Base-by-base conservation (phyloP, 169 alveolate species). In the Plasmodium blacklocki region DNA sequence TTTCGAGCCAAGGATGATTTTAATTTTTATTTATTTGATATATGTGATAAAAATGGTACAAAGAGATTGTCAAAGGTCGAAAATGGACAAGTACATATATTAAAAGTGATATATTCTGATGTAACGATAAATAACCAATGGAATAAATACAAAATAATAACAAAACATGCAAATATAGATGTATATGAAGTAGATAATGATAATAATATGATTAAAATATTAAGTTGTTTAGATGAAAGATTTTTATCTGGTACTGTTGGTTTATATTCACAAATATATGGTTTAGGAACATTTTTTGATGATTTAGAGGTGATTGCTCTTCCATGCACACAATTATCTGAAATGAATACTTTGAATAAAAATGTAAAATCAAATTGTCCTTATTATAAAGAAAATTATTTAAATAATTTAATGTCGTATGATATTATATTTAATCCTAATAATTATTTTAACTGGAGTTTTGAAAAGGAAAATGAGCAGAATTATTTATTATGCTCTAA, bases 211-310 rank as follows among this genome's bases (percentile, higher is more conserved):
- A 15, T 66, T 47, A 67, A 49, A 15, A 74, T 60, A 4, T 19
- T 54, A 88, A 94, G 96, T 49, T 96, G 94, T 19, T 75, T 96
- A 73, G 98, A 96, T 91, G 96, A 96, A 78, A 88, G 96, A 9
- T 94, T 96, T 60, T 66, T 94, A 73, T 93, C 96, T 62, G 98
- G 98, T 15, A 89, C 96, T 14, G 94, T 96, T 47, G 98, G 97
- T 5, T 93, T 96, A 64, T 96, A 95, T 76, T 93, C 97, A 9
- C 94, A 95, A 62, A 97, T 97, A 39, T 89, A 94, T 80, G 95
- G 94, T 2, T 96, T 94, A 26, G 96, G 97, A 23, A 94, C 95
- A 18, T 95, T 94, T 88, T 96, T 94, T 59, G 98, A 96, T 88
- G 93, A 92, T 14, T 67, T 96, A 32, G 74, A 83, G 23, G 88